Conservation (phyloP, 257 asterid species). For the Apocynum venetum region DNA sequence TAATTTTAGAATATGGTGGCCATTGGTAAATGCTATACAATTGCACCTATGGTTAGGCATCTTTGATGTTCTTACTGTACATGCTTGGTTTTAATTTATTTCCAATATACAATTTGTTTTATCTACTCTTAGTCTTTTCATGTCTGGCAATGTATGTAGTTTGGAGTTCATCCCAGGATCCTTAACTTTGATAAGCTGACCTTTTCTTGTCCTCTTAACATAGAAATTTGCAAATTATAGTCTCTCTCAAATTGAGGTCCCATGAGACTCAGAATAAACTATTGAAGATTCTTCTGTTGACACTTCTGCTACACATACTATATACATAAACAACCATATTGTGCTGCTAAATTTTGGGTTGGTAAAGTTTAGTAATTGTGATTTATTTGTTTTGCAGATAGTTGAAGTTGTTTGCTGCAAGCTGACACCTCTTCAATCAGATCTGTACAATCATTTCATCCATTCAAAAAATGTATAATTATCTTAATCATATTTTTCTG, state of each 20-base stretch:
- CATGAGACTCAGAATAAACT: neutral
- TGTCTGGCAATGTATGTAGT: neutral
- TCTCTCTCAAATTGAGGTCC: neutral
- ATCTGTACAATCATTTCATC: conserved; percentile 80
- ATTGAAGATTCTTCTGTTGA: neutral
- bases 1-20: neutral
- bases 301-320: neutral
- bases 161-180: neutral
- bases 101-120: neutral
- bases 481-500: conserved; percentile 17
- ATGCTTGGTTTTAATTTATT: neutral
- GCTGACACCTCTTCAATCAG: conserved; percentile 77
- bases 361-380: neutral
- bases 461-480: conserved; percentile 87
- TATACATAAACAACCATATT: neutral
- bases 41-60: neutral
- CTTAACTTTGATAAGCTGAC: neutral
- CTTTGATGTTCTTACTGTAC: neutral
- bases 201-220: neutral
- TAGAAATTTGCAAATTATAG: neutral
- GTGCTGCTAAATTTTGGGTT: neutral
- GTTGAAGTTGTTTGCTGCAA: conserved; percentile 96
- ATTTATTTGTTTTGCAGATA: conserved; percentile 45
- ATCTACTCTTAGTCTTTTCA: neutral
- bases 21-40: neutral